Percentiles rank a stretch among this genome's conserved stretches.
These are phyloP conservation scores for Aureobasidium sp. DNA, from an alignment of 2,329 filamentous ascomycete genomes.

Conservation along the genomic window DNA sequence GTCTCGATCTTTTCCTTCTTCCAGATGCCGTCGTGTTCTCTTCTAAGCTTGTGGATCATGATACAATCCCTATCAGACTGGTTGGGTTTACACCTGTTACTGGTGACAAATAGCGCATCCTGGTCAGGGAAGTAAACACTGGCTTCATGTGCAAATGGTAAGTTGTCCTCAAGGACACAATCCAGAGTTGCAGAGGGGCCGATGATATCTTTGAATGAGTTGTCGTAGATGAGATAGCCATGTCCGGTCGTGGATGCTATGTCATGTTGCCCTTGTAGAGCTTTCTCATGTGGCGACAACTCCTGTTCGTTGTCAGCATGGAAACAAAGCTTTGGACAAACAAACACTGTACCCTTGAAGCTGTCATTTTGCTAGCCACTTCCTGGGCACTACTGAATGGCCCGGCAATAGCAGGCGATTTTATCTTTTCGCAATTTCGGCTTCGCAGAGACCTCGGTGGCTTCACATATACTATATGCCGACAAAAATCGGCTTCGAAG, in stretches of 20 bases:
- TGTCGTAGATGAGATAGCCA: constrained; percentile 25
- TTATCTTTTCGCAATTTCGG: not conserved
- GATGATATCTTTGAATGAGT: constrained; percentile 23
- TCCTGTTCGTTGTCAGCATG: not conserved
- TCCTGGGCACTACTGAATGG: not conserved
- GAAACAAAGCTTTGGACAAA: not conserved
- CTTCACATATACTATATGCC: not conserved
- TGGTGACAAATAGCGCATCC: constrained; percentile 38
- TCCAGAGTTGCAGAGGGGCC: constrained; percentile 21
- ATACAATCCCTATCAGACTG: constrained; percentile 19
- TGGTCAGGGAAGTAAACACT: constrained; percentile 28
- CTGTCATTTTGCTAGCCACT: not conserved
- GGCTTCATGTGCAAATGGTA: constrained; percentile 34
- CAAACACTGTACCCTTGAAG: not conserved
- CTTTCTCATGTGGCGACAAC: not conserved
- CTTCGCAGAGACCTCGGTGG: not conserved
- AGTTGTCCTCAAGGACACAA: constrained; percentile 22
- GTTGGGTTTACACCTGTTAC: constrained; percentile 27
- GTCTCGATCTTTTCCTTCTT: constrained; percentile 26
- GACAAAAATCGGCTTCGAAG: not conserved
- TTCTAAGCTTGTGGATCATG: constrained; percentile 23
- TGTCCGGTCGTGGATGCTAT: not conserved
- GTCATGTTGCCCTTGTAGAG: not conserved
- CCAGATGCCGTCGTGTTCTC: constrained; percentile 12
- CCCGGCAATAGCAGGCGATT: no score